These are phyloP conservation scores for Allium cepa DNA, from an alignment of 106 monocot genomes.

Conservation along the genomic window DNA sequence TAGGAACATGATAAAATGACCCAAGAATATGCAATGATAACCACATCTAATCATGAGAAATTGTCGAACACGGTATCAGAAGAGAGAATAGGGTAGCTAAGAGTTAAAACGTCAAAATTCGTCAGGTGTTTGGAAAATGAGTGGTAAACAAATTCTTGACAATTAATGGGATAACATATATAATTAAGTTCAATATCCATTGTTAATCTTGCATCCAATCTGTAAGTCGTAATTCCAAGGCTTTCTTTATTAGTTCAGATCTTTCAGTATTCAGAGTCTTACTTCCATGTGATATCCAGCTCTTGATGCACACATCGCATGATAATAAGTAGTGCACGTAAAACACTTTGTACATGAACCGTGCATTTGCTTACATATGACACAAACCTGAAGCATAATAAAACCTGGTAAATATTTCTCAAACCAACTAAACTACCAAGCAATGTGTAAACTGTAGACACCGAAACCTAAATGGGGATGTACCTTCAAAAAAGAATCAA, in stretches of 20 bases:
- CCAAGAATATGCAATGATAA: too few species aligned
- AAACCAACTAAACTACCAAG: not conserved
- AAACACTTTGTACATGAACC: slow-evolving; percentile 89
- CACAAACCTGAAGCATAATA: slow-evolving; percentile 39
- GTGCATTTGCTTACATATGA: slow-evolving; percentile 88
- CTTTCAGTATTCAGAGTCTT: slow-evolving; percentile 1
- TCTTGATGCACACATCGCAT: slow-evolving; percentile 97
- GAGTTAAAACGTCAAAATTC: too few species aligned
- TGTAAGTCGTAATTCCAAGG: not conserved
- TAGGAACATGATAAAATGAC: too few species aligned
- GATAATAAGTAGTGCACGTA: slow-evolving; percentile 82
- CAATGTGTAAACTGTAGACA: too few species aligned
- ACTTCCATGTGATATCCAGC: slow-evolving; percentile 98
- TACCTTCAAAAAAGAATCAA: slow-evolving; percentile 76
- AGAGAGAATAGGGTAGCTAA: too few species aligned
- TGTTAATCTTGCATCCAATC: not conserved
- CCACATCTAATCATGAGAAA: too few species aligned
- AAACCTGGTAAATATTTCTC: not conserved
- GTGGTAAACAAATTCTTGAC: not conserved
- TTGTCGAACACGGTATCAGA: too few species aligned
- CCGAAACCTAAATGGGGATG: not conserved
- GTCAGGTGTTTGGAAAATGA: too few species aligned
- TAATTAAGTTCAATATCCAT: not conserved
- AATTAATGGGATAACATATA: not conserved
- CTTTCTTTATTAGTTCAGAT: not conserved